These are phyloP conservation scores for Xylaria castorea DNA, from an alignment of 495 filamentous ascomycete species.

Conservation along the genomic window DNA sequence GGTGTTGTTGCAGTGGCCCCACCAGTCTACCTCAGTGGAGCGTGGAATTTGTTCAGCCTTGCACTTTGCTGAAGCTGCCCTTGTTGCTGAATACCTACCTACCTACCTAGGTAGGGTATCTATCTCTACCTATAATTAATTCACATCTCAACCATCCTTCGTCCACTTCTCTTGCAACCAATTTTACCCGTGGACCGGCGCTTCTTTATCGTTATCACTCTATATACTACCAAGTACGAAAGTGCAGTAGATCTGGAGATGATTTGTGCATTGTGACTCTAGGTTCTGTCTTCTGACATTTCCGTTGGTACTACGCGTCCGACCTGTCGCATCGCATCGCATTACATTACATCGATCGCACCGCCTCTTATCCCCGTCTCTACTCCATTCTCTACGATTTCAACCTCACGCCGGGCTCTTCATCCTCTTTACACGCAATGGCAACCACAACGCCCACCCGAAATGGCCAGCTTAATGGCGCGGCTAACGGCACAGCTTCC, in stretches of 20 bases:
- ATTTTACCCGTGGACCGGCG: background rate
- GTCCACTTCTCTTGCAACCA: background rate
- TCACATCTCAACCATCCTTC: background rate
- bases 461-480: slow-evolving; percentile 43
- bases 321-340: background rate
- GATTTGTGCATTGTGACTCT: slow-evolving; percentile 13
- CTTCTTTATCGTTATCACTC: slow-evolving; percentile 1
- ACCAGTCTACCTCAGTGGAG: background rate
- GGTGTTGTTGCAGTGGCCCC: background rate
- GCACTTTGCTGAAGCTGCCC: background rate
- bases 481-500: slow-evolving; percentile 31
- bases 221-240: background rate
- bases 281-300: slow-evolving; percentile 29
- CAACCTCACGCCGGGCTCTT: background rate
- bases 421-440: slow-evolving; percentile 1
- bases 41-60: slow-evolving; percentile 19
- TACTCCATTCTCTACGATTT: background rate
- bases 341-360: slow-evolving; percentile 6
- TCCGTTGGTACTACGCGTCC: slow-evolving; percentile 3
- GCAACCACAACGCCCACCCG: slow-evolving; percentile 40
- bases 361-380: background rate
- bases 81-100: background rate
- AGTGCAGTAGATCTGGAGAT: slow-evolving; percentile 12
- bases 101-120: background rate
- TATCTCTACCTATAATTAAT: background rate